These are phyloP conservation scores for Mucor lusitanicus DNA, from an alignment of 371 early-diverging fungal species.

Conservation along the genomic window DNA sequence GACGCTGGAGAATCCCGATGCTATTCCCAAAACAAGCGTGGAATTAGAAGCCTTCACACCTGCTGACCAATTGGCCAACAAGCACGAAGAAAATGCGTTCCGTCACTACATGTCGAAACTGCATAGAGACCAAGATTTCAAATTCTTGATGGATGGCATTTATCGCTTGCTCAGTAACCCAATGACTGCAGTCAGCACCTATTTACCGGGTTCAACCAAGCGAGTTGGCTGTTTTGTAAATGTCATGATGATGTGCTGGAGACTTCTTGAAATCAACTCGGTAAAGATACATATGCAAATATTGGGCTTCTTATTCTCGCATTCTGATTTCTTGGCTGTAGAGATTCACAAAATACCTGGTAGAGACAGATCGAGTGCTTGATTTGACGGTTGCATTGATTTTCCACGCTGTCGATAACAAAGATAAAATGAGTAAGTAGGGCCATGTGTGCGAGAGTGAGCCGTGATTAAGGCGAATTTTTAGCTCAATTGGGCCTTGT, in stretches of 20 bases:
- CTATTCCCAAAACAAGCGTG: constrained; percentile 20
- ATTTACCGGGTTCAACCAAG: constrained; percentile 80
- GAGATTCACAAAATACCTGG: constrained; percentile 68
- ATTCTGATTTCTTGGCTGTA: constrained; percentile 4
- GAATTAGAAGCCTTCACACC: constrained; percentile 23
- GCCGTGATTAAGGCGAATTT: constrained; percentile 1
- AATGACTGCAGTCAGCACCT: constrained; percentile 76
- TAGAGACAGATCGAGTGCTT: constrained; percentile 72
- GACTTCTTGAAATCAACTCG: constrained; percentile 75
- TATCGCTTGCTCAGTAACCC: constrained; percentile 78
- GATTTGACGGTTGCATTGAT: constrained; percentile 65
- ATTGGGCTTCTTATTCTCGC: too few species aligned
- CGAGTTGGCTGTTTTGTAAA: constrained; percentile 70
- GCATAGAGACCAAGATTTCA: constrained; percentile 79
- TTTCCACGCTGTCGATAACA: constrained; percentile 67
- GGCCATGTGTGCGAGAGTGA: neutral
- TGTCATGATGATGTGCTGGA: constrained; percentile 85
- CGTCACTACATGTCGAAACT: constrained; percentile 74
- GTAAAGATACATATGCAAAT: constrained; percentile 30
- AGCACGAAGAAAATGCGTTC: constrained; percentile 60
- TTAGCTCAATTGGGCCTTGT: constrained; percentile 75
- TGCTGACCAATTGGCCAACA: neutral
- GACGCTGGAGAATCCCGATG: constrained; percentile 22
- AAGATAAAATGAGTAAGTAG: constrained; percentile 58
- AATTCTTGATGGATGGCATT: constrained; percentile 72